Evolutionary conservation across 306 rosid genomes (phyloP).

Genomic region (Benincasa hispida): DNA sequence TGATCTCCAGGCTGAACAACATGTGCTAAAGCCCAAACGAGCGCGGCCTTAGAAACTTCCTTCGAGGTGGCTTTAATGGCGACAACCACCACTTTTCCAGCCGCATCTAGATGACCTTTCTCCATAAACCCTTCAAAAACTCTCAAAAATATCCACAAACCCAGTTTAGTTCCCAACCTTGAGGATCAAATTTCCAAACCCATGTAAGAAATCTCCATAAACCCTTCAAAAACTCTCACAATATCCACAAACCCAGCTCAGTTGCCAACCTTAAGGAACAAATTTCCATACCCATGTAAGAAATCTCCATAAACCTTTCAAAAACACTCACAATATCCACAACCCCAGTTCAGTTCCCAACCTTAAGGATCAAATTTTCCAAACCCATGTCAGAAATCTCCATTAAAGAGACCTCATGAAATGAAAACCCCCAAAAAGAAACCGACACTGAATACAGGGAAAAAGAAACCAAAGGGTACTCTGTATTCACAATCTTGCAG

Average conservation of each 20-base stretch:
- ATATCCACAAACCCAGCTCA: no score
- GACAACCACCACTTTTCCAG: slow-evolving; percentile 77
- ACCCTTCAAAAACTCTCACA: no score
- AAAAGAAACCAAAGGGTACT: slow-evolving; percentile 1
- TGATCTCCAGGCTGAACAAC: slow-evolving; percentile 90
- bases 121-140: slow-evolving; percentile 2
- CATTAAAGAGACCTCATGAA: slow-evolving; percentile 6
- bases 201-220: slow-evolving; percentile 15
- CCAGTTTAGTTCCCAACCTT: not conserved
- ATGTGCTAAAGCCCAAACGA: slow-evolving; percentile 97
- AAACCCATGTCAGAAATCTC: no score
- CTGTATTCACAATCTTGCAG: slow-evolving; percentile 17
- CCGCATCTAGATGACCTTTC: slow-evolving; percentile 28
- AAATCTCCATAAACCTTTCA: not conserved
- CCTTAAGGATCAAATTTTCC: not conserved
- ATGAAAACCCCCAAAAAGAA: slow-evolving; percentile 8
- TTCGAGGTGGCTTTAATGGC: slow-evolving; percentile 72
- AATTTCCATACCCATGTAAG: not conserved
- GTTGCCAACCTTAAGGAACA: no score
- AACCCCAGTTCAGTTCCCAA: not conserved
- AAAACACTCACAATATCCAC: not conserved
- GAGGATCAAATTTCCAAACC: slow-evolving; percentile 15
- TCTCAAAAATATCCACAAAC: not conserved
- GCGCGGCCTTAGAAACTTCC: slow-evolving; percentile 60
- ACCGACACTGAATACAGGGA: slow-evolving; percentile 18